phyloP scores from a whole-genome alignment of 2,329 filamentous ascomycete genomes.

The Grosmannia clavigera region DNA sequence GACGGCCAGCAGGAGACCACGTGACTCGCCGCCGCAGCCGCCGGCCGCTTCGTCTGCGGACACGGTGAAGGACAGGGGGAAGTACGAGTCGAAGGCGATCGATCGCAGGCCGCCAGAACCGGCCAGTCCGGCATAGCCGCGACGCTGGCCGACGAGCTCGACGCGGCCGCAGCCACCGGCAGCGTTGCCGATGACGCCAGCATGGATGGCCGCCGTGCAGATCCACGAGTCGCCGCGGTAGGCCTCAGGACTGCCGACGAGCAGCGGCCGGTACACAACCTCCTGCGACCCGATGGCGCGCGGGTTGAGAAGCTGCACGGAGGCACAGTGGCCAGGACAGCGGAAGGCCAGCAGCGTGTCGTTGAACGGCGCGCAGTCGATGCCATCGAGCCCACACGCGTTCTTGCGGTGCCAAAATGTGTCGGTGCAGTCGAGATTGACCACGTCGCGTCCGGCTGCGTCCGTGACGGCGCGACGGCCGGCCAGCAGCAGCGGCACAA shows the following conservation, averaged over 20 bases:
- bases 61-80: slow-evolving; percentile 61
- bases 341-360: slow-evolving; percentile 59
- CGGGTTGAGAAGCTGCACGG: slow-evolving; percentile 54
- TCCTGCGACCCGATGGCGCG: slow-evolving; percentile 62
- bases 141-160: slow-evolving; percentile 48
- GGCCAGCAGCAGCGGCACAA: slow-evolving; percentile 50
- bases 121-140: slow-evolving; percentile 56
- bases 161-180: slow-evolving; percentile 64
- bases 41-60: slow-evolving; percentile 53
- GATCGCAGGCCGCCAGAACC: slow-evolving; percentile 29
- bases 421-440: slow-evolving; percentile 45
- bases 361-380: slow-evolving; percentile 62
- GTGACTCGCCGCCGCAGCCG: slow-evolving; percentile 60
- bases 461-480: slow-evolving; percentile 24
- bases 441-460: background rate
- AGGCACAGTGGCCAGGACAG: slow-evolving; percentile 61
- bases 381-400: slow-evolving; percentile 61
- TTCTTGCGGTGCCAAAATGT: slow-evolving; percentile 63
- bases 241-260: slow-evolving; percentile 47
- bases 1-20: slow-evolving; percentile 78
- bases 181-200: slow-evolving; percentile 53
- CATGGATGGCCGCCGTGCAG: slow-evolving; percentile 66
- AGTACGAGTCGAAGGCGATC: slow-evolving; percentile 70
- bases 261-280: slow-evolving; percentile 48
- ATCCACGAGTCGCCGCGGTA: slow-evolving; percentile 81